Base-by-base conservation (phyloP, 257 asterid species). In the Nyctanthes arbortristis region DNA sequence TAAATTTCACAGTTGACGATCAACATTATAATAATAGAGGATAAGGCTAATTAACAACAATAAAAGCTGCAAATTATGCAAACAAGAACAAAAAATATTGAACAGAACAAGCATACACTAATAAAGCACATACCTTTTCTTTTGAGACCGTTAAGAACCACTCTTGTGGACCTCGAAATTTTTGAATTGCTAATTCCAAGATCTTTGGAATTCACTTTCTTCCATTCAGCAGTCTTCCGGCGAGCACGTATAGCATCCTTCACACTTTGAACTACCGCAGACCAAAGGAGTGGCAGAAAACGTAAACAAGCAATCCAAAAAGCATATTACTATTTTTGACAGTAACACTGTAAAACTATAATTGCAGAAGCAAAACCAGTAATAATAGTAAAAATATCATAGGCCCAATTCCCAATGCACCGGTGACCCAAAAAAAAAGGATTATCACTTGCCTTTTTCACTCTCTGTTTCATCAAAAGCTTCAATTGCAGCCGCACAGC, bases 81-180 rank as follows among this genome's bases (percentile, higher is more conserved):
- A 6, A 16, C 8, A 39, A 27, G 5, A 5, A 24, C 0, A 27
- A n/a, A 31, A 56, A 5, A 22, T 12, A 39, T 56, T 6, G 14
- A 16, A 27, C 4, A n/a, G n/a, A n/a, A n/a, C 11, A 11, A 25
- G 28, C 18, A 7, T 7, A 4, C n/a, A 3, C 3, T 12, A 36
- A 27, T 28, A 25, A 27, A 25, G 2, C 5, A 2, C 25, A 24
- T 11, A 92, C 98, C 98, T 86, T 82, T 78, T 77, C 81, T 72
- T 74, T 80, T 83, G 67, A 92, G 96, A 31, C 89, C 81, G 72
- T 90, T 89, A 33, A 92, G 91, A 79, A 92, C 98, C 45, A 74
- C 79, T 79, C 84, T 79, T 6, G 95, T 78, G 34, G 94, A 80
- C 77, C 87, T 85, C 1, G 96, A 77, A 30, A 89, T 88, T 80